Conservation (phyloP, 768 basidiomycete genomes). For the Phylloporus sp. region DNA sequence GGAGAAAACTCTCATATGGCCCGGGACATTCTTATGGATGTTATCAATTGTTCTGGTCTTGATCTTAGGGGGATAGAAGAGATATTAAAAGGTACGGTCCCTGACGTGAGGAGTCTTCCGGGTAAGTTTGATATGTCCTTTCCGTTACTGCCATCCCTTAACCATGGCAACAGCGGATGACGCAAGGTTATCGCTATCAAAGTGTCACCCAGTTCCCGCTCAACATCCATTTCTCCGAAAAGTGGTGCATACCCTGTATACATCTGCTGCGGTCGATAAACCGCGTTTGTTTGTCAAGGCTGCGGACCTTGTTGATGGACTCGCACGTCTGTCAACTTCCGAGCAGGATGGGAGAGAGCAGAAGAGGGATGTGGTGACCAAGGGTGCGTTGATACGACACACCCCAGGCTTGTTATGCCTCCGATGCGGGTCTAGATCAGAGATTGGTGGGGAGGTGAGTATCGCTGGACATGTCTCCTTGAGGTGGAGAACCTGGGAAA, state of each 20-base stretch:
- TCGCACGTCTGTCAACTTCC: conserved; percentile 40
- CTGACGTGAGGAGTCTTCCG: conserved; percentile 20
- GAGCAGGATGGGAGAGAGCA: conserved; percentile 38
- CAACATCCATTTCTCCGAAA: conserved; percentile 43
- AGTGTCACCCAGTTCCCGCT: conserved; percentile 51
- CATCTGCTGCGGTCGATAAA: conserved; percentile 55
- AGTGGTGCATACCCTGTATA: conserved; percentile 43
- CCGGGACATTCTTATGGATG: conserved; percentile 57
- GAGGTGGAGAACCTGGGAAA: conserved; percentile 63
- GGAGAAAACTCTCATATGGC: conserved; percentile 64
- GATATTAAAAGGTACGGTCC: conserved; percentile 39
- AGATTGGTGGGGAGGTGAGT: conserved; percentile 35
- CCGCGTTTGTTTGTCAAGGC: conserved; percentile 70
- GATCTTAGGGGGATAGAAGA: conserved; percentile 50
- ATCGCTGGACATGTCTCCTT: conserved; percentile 34
- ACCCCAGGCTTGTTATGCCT: conserved; percentile 45
- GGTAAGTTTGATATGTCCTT: conserved; percentile 19
- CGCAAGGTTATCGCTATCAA: conserved; percentile 49
- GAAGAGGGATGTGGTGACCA: conserved; percentile 59
- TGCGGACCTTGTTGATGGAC: conserved; percentile 63
- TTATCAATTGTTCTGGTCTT: conserved; percentile 62
- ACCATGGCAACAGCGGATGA: conserved; percentile 41
- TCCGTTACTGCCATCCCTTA: not conserved
- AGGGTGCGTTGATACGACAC: conserved; percentile 45
- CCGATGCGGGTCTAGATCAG: conserved; percentile 60